Percentiles rank a stretch among this genome's conserved stretches.
phyloP scores from a whole-genome alignment of 129 eudicot genomes.

The Artemisia annua region DNA sequence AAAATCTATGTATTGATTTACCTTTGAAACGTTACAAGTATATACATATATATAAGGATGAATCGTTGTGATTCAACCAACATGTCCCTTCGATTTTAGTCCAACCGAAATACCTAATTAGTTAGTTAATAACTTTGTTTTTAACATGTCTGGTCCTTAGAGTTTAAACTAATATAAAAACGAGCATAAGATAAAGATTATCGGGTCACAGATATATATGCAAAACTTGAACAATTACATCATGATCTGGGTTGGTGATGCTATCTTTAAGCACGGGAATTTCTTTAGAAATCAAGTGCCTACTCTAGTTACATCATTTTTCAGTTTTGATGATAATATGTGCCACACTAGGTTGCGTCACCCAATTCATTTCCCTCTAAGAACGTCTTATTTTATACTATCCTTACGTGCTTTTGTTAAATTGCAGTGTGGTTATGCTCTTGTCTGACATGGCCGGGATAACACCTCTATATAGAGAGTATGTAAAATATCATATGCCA shows the following conservation, averaged over 20 bases:
- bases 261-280: slow-evolving; percentile 6
- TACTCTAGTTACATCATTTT: slow-evolving; percentile 13
- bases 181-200: too few relatives aligned
- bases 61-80: too few relatives aligned
- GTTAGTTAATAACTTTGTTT: too few relatives aligned
- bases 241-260: neutral
- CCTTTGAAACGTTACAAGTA: too few relatives aligned
- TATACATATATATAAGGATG: too few relatives aligned
- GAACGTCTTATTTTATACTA: neutral
- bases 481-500: slow-evolving; percentile 27
- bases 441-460: slow-evolving; percentile 89
- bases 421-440: slow-evolving; percentile 74
- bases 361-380: slow-evolving; percentile 3
- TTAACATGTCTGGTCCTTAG: too few relatives aligned
- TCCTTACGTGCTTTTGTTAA: slow-evolving; percentile 23
- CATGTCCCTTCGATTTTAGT: too few relatives aligned
- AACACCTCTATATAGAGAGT: slow-evolving; percentile 84
- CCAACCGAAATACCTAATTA: too few relatives aligned
- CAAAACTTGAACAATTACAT: slow-evolving; percentile 3
- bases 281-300: slow-evolving; percentile 7
- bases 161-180: too few relatives aligned
- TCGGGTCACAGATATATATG: slow-evolving; percentile 9
- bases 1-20: too few relatives aligned
- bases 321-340: slow-evolving; percentile 9
- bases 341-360: slow-evolving; percentile 3